Evolutionary conservation across 148 eudicot species (phyloP), one percentile per base, ranked within the genome.

Genomic region (Silene conica): DNA sequence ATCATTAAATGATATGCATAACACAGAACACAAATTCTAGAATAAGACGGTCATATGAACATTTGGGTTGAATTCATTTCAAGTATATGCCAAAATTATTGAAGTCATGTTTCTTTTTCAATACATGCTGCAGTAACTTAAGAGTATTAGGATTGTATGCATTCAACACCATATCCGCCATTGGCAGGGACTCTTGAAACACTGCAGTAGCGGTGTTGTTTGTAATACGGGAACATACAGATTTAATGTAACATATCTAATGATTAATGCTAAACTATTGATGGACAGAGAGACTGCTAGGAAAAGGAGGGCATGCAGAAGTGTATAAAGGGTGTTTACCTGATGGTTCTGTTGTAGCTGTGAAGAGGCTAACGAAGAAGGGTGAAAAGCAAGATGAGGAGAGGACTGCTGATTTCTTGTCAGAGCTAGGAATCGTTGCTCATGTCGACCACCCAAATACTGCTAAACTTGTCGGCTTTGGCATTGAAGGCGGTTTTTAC

Each of bases 341-440:
- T 26, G 86, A 87, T 58, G 88, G 86, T 58, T 76, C 76, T 65
- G 38, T 88, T 16, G 93, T 94, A 10, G 98, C 97, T 11, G 93
- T 94, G 69, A 94, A 94, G 84, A 87, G 87, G 74, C 86, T 94
- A n/a, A 84, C 76, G 0, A 89, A 88, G 82, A 83, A 80, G 80
- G 85, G 76, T 50, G 83, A 83, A 50, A 86, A 89, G 75, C 88
- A 87, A 67, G 88, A 91, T 34, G 95, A 90, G 65, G 88, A 84
- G 15, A 82, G 86, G 80, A 85, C 86, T 18, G 86, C 86, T 2
- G 91, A 87, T 78, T 95, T 92, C 88, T 87, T 95, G 77, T 68
- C 96, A 11, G 99, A 95, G 77, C 92, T 95, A 12, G 99, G 99
- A 56, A 90, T 92, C 34, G 88, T 95, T 43, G 97, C 97, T 77